Base-by-base conservation (phyloP, 106 monocot genomes). In the Dioscorea zingiberensis region DNA sequence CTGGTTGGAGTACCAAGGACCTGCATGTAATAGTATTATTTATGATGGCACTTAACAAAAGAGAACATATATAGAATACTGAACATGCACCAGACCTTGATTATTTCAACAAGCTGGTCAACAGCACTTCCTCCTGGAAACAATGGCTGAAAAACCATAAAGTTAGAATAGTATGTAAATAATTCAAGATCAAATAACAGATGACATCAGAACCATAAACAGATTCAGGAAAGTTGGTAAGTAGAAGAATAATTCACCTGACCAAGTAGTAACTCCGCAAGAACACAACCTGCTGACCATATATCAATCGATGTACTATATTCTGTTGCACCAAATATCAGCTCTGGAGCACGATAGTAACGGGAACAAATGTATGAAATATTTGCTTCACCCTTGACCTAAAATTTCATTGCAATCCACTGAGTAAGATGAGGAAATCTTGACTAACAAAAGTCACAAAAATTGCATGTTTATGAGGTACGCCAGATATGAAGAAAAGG, bases 251-350 rank as follows among this genome's bases (percentile, higher is more conserved):
- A 14, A 72, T 51, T 67, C 17, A 93, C 94, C 94, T 90, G 94
- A 17, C 94, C 94, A 80, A 94, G 94, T 59, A 94, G 86, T 61
- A 94, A 67, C 59, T 94, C 94, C n/a, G 94, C 94, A 69, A 94
- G 94, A 75, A 94, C 90, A 82, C 94, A 94, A 28, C 94, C 94
- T 30, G 94, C 89, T 54, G 94, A 94, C 94, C 94, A 94, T 63
- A 94, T 90, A 72, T 94, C 94, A 72, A 94, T 94, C 16, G 94
- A 81, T 51, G 90, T 89, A 15, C 89, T 86, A 70, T 94, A 94
- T 58, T 90, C 94, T 8, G 86, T 86, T 27, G 94, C 94, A 73
- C 94, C 94, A 77, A 94, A 94, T 27, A 94, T 94, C 44, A 94
- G 94, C 73, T 94, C 94, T 25, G 94, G 94, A 57, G 94, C 94